Conservation (phyloP, 202 grass and related monocot species). For the Hordeum pubiflorum region DNA sequence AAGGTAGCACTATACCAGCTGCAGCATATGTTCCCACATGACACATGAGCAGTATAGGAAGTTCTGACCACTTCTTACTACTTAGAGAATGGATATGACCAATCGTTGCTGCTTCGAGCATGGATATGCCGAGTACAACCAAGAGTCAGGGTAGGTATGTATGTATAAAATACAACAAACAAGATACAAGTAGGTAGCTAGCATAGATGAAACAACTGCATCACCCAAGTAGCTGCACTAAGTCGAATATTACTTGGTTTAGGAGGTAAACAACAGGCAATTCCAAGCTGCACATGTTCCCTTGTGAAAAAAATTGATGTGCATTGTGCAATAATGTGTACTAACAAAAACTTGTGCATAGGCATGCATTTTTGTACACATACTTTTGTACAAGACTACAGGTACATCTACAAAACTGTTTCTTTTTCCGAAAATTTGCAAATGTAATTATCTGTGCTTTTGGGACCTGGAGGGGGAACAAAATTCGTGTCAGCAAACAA, state of each 20-base stretch:
- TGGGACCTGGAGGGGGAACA: neutral
- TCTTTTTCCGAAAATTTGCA: neutral
- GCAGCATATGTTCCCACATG: neutral
- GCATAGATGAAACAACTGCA: neutral
- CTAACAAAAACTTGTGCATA: neutral
- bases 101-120: neutral
- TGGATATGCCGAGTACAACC: neutral
- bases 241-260: neutral
- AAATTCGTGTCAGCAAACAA: neutral
- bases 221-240: neutral
- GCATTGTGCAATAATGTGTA: neutral
- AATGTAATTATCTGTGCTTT: neutral
- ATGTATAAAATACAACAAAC: neutral
- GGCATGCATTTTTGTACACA: neutral
- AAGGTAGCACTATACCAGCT: neutral
- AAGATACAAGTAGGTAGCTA: neutral
- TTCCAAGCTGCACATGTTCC: neutral
- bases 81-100: neutral
- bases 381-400: neutral
- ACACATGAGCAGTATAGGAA: neutral
- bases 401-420: neutral
- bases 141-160: neutral
- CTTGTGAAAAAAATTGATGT: neutral
- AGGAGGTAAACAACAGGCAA: neutral
- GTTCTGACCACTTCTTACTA: neutral